Evolutionary conservation across 2,329 filamentous ascomycete genomes (phyloP), one percentile per base, ranked within the genome.

Genomic region (Pestalotiopsis sp.): DNA sequence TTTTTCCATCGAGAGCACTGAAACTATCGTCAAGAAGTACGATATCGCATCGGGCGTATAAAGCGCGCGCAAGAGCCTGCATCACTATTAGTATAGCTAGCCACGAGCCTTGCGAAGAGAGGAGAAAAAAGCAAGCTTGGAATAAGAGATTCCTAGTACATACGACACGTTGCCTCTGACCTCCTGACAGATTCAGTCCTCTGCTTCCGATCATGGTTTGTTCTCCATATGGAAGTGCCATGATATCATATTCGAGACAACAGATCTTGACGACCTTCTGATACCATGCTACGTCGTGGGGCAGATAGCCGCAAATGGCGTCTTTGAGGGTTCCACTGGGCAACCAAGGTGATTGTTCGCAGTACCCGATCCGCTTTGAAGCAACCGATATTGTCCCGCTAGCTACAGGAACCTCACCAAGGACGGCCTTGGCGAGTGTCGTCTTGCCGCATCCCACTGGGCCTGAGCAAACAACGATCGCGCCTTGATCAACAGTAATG

Each of bases 291-390:
- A 73, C 59, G 39, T 62, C 59, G n/a, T 68, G 62, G 27, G 71
- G 49, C 39, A 71, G 31, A 20, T 66, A 66, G 4, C 75, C 72
- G 38, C 69, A 71, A n/a, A 82, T 80, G 13, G 72, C 73, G 7
- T 79, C 69, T 68, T 72, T 75, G 23, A 82, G 77, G 3, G 67
- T 80, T 0, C 74, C 74, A 45, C 74, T 79, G 0, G 78, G 79
- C 25, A 83, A 70, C 81, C 81, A 83, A 0, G 81, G 74, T 17
- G 45, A 73, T 36, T 83, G 81, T 4, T 78, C 71, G 67, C 79
- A 81, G 61, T 81, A 83, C 9, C 71, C 78, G 49, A 81, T 76
- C 9, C 67, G 69, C 58, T 64, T 68, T 0, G 78, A 75, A 3
- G 74, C 72, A 2, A 80, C 3, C 0, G 58, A 62, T 7, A 82